Evolutionary conservation across 148 eudicot species (phyloP).

Genomic region (Camellia sinensis): DNA sequence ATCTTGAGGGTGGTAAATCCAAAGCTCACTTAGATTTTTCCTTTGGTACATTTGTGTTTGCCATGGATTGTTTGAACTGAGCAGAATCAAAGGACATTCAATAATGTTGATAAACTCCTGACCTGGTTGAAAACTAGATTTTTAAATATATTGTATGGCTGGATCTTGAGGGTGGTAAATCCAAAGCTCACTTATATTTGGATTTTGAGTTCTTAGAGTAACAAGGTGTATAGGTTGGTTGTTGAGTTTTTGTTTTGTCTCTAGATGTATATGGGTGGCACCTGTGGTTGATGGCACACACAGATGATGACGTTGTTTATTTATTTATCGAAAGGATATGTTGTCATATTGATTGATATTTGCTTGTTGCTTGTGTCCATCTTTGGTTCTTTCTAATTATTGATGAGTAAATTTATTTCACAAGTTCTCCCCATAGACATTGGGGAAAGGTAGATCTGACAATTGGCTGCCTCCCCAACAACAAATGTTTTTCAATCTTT

Average conservation of each 20-base stretch:
- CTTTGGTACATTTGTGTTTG: no score
- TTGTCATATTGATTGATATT: neutral
- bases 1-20: no score
- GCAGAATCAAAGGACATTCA: no score
- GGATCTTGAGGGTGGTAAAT: no score
- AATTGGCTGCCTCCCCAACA: neutral
- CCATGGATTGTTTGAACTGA: no score
- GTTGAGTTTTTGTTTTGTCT: neutral
- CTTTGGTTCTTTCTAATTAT: neutral
- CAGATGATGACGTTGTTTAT: neutral
- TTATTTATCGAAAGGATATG: neutral
- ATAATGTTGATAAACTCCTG: no score
- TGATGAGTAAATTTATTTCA: neutral
- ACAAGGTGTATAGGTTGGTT: neutral
- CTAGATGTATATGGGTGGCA: neutral
- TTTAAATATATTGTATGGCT: no score
- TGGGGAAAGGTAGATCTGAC: neutral
- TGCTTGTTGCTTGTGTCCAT: neutral
- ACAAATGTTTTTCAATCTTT: neutral
- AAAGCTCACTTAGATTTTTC: no score
- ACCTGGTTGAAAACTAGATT: no score
- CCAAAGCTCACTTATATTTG: no score
- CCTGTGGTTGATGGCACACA: neutral
- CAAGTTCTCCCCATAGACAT: neutral
- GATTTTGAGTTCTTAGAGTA: no score